phyloP scores from a whole-genome alignment of 140 eudicot species.

The Cichorium intybus region DNA sequence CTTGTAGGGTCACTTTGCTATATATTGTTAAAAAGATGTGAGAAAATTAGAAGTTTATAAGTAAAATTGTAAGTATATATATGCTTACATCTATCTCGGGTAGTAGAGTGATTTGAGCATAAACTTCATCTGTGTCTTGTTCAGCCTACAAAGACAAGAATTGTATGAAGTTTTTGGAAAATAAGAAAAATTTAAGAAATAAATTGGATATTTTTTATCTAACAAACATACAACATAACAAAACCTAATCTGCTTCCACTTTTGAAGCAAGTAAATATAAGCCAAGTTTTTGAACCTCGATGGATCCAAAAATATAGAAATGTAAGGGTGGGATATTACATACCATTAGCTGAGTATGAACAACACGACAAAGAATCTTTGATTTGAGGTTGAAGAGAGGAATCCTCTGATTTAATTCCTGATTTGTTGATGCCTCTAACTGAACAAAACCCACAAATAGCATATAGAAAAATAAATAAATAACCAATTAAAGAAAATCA shows the following conservation, averaged over 20 bases:
- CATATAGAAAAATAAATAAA: constrained; percentile 4
- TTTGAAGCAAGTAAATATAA: constrained; percentile 18
- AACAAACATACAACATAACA: constrained; percentile 8
- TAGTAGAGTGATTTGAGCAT: constrained; percentile 77
- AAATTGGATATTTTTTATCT: neutral
- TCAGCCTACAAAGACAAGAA: constrained; percentile 66
- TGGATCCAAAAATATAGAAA: neutral
- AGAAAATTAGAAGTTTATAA: neutral
- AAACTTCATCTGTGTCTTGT: constrained; percentile 90
- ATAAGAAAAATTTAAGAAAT: neutral
- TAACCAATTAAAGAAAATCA: constrained; percentile 18
- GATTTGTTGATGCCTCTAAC: constrained; percentile 96
- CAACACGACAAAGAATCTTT: constrained; percentile 80
- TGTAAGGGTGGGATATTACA: neutral
- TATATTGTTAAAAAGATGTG: neutral
- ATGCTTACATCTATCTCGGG: constrained; percentile 78
- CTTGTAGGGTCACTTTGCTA: constrained; percentile 77
- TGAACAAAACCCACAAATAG: constrained; percentile 34
- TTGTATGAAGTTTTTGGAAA: neutral
- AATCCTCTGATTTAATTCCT: constrained; percentile 64
- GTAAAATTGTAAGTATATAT: neutral
- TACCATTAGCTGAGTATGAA: constrained; percentile 73
- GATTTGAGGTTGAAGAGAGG: constrained; percentile 59
- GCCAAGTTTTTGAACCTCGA: neutral
- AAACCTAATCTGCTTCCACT: constrained; percentile 14